These are phyloP conservation scores for Thraustotheca clavata DNA, from an alignment of 352 stramenopile species.

Conservation along the genomic window DNA sequence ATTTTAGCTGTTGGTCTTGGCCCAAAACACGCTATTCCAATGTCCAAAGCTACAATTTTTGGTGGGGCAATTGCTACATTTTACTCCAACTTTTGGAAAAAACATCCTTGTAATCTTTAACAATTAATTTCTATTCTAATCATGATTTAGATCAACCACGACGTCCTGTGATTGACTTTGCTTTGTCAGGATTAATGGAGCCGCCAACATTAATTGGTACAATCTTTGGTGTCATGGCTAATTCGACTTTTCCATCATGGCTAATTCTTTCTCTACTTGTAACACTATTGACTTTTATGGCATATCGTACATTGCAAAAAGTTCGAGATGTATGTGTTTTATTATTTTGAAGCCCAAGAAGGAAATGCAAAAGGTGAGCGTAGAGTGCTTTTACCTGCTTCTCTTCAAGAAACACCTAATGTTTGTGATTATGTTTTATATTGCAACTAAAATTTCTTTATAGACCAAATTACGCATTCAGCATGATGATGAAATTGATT, in stretches of 20 bases:
- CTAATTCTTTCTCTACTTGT: constrained; percentile 68
- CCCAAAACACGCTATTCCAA: constrained; percentile 93
- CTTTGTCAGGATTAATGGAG: constrained; percentile 97
- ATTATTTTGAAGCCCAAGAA: constrained; percentile 9
- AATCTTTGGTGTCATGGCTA: constrained; percentile 78
- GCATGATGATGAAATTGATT: constrained; percentile 3
- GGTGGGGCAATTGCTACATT: constrained; percentile 93
- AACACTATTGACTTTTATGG: constrained; percentile 62
- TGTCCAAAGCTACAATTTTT: constrained; percentile 97
- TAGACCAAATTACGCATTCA: constrained; percentile 6
- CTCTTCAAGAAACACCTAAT: neutral
- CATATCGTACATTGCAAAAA: constrained; percentile 61
- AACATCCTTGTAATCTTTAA: constrained; percentile 75
- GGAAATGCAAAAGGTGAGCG: neutral
- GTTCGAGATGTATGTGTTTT: constrained; percentile 38
- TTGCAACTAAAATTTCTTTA: neutral
- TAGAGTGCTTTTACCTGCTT: neutral
- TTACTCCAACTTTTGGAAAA: constrained; percentile 88
- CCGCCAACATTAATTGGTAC: constrained; percentile 79
- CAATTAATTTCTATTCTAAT: neutral
- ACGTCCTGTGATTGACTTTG: constrained; percentile 93
- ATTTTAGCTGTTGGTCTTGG: constrained; percentile 60
- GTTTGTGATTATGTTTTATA: neutral
- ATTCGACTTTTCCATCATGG: constrained; percentile 76
- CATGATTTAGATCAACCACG: neutral